Base-by-base conservation (phyloP, 2,329 filamentous ascomycete species). In the Ceratocystis smalleyi region DNA sequence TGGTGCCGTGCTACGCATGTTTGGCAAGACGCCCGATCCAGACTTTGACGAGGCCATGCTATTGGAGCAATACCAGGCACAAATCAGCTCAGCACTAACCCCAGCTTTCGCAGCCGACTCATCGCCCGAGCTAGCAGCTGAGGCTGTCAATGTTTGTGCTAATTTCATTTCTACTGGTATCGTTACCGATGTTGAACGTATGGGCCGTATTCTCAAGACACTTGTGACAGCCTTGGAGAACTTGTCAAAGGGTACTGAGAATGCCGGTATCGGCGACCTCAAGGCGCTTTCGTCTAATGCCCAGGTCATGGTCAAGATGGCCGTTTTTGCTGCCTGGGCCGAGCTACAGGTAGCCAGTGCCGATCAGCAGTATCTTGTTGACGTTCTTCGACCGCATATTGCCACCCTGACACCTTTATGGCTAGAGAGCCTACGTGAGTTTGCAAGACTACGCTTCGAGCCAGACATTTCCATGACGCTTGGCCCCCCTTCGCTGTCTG, bases 1-100 rank as follows among this genome's bases (percentile, higher is more conserved):
- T 64, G 91, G 95, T 67, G 89, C 91, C 65, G 84, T 97, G 8
- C 78, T 99, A 61, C 95, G 91, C 78, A 90, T 96, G 79, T 99
- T 99, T 76, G 94, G 94, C 63, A 92, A 91, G 72, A 91, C 89
- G 1, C 89, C 92, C 1, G 94, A 99, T 74, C 95, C 94, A 0
- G 94, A 99, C 72, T 99, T 99, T 71, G 84, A 92, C n/a, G 94
- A 99, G 74, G 94, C 89, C 0, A 95, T 95, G 75, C 80, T 99
- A 17, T 81, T 99, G 3, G 95, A 99, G 73, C 94, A 99, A 74
- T 99, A 99, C 71, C 95, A 99, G 74, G 94, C 94, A 4, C 94
- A 99, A 72, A 99, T 99, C 72, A 91, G 91, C 70, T 97, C 94
- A 19, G 94, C 94, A 0, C 79, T 99, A 67, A 99, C 95, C 0